Evolutionary conservation across 2,329 filamentous ascomycete species (phyloP).

Genomic region (Cytospora chrysosperma): DNA sequence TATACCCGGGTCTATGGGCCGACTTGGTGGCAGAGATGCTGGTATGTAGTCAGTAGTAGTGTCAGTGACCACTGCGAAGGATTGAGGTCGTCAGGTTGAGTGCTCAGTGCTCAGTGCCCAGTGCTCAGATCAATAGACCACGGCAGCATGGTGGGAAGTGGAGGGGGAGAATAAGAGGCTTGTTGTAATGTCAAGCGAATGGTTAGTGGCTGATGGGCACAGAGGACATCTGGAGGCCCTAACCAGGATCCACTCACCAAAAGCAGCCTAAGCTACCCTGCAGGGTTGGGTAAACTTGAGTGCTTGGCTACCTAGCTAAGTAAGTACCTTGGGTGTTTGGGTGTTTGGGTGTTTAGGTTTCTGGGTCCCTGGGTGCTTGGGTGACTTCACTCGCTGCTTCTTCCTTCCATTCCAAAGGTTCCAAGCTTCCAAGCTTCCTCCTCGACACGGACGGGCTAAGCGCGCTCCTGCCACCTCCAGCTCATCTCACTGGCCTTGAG

Average conservation of each 20-base stretch:
- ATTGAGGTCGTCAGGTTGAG: not conserved
- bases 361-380: not conserved
- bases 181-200: not conserved
- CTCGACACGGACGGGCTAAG: not conserved
- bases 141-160: not conserved
- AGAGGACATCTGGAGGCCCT: conserved; percentile 13
- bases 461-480: not conserved
- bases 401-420: not conserved
- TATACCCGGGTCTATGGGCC: conserved; percentile 9
- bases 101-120: no score
- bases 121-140: not conserved
- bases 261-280: conserved; percentile 14
- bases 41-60: conserved; percentile 4
- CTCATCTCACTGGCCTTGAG: not conserved
- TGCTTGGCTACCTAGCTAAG: no score
- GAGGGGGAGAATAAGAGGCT: not conserved
- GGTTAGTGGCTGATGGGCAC: not conserved
- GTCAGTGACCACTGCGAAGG: conserved; percentile 12
- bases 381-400: not conserved
- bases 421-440: not conserved
- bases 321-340: not conserved
- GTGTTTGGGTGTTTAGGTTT: not conserved
- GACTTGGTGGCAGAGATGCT: conserved; percentile 5
- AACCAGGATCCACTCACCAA: conserved; percentile 9
- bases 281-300: conserved; percentile 9